Evolutionary conservation across 2,329 filamentous ascomycete genomes (phyloP).

Genomic region (Xylaria sp.): DNA sequence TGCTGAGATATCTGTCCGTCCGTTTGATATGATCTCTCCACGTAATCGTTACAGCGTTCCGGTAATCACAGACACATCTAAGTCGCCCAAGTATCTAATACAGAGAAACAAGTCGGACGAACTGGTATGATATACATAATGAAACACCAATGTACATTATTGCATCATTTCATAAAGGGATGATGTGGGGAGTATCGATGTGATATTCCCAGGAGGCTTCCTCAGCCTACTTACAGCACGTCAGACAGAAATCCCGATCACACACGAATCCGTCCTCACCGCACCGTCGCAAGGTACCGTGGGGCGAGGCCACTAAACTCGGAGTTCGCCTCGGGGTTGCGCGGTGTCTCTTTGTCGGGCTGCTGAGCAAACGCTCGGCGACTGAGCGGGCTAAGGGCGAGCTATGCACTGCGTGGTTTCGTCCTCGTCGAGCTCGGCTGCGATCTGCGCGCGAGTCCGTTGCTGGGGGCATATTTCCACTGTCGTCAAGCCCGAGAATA

Average conservation of each 20-base stretch:
- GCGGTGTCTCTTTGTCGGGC: constrained; percentile 40
- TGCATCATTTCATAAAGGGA: background rate
- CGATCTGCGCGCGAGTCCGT: constrained; percentile 39
- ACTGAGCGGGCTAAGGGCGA: constrained; percentile 45
- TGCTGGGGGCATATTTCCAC: constrained; percentile 29
- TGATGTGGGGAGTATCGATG: background rate
- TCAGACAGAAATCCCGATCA: constrained; percentile 68
- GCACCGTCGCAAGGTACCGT: constrained; percentile 50
- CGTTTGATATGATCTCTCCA: background rate
- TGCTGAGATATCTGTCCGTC: background rate
- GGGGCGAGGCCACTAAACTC: constrained; percentile 24
- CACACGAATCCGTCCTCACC: constrained; percentile 66
- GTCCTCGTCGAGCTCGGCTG: constrained; percentile 15
- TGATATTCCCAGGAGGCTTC: background rate
- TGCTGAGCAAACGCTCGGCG: constrained; percentile 36
- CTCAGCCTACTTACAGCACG: constrained; percentile 55
- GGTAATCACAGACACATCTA: background rate
- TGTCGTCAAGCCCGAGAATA: constrained; percentile 8
- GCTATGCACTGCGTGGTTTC: constrained; percentile 38
- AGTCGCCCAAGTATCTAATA: background rate
- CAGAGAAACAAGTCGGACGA: background rate
- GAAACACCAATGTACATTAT: background rate
- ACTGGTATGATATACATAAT: background rate
- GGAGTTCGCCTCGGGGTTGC: constrained; percentile 36
- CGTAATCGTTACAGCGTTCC: too few relatives aligned